These are phyloP conservation scores for Cantharellus cinnabarinus DNA, from an alignment of 768 basidiomycete species.

Conservation along the genomic window DNA sequence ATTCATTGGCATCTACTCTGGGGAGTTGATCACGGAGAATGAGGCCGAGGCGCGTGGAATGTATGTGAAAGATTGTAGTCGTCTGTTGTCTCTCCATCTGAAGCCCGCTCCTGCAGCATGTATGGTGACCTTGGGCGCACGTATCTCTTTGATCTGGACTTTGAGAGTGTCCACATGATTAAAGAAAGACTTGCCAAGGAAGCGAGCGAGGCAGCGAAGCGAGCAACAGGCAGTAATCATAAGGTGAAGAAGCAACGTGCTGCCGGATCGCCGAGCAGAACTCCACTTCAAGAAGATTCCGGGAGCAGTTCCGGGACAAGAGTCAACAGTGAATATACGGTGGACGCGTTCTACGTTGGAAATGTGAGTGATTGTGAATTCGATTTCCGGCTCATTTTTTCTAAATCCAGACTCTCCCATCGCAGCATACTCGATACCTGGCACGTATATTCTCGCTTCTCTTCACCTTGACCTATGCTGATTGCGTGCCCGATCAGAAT, in stretches of 20 bases:
- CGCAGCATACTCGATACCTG: constrained; percentile 76
- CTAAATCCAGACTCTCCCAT: not conserved
- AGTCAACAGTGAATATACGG: constrained; percentile 22
- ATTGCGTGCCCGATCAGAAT: constrained; percentile 31
- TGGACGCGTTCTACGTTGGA: constrained; percentile 78
- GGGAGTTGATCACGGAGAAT: constrained; percentile 53
- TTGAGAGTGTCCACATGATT: constrained; percentile 34
- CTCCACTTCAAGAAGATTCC: constrained; percentile 9
- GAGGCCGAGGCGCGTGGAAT: constrained; percentile 47
- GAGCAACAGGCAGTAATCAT: too few species aligned
- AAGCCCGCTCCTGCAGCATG: constrained; percentile 22
- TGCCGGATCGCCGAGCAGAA: not conserved
- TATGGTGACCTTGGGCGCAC: constrained; percentile 58
- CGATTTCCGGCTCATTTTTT: not conserved
- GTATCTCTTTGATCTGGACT: constrained; percentile 71
- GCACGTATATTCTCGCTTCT: constrained; percentile 22
- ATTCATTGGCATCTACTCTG: constrained; percentile 70
- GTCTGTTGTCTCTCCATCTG: not conserved
- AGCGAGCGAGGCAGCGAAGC: not conserved
- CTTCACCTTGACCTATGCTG: not conserved
- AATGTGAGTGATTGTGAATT: constrained; percentile 33
- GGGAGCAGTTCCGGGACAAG: not conserved
- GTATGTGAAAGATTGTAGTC: constrained; percentile 23
- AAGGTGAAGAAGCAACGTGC: too few species aligned
- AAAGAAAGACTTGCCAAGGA: constrained; percentile 9